Conservation (phyloP, 176 grass and related monocot genomes). For the Musa beccarii region DNA sequence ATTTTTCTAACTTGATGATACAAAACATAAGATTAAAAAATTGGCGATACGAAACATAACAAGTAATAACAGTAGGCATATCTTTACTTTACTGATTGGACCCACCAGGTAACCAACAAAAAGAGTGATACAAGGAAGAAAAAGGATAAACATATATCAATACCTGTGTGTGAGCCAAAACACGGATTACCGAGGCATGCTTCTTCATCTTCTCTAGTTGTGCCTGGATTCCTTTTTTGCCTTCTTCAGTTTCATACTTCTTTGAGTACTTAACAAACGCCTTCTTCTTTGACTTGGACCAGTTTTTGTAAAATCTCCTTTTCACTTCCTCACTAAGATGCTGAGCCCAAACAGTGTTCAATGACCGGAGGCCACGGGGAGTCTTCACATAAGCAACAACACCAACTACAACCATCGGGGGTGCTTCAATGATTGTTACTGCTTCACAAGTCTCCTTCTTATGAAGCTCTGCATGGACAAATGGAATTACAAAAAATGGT, state of each 20-base stretch:
- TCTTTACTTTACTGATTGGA: not conserved
- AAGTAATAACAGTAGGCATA: not conserved
- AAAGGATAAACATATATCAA: not conserved
- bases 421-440: conserved; percentile 69
- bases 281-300: conserved; percentile 94
- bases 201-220: conserved; percentile 96
- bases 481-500: not conserved
- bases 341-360: conserved; percentile 88
- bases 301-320: conserved; percentile 93
- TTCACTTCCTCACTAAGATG: conserved; percentile 84
- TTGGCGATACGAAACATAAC: not conserved
- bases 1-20: too few relatives aligned
- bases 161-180: conserved; percentile 79
- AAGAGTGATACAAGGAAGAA: not conserved
- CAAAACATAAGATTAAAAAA: too few relatives aligned
- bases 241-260: conserved; percentile 59
- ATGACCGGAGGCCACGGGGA: conserved; percentile 60
- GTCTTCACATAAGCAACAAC: conserved; percentile 85
- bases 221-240: conserved; percentile 70
- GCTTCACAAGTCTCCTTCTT: conserved; percentile 96
- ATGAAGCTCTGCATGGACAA: conserved; percentile 45
- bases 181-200: conserved; percentile 68
- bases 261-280: conserved; percentile 76
- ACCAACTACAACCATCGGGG: conserved; percentile 73
- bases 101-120: not conserved